A percentile compares a stretch with the other conserved stretches of the same genome.
phyloP scores from a whole-genome alignment of 352 stramenopile genomes.

The Globisporangium iwayamae region DNA sequence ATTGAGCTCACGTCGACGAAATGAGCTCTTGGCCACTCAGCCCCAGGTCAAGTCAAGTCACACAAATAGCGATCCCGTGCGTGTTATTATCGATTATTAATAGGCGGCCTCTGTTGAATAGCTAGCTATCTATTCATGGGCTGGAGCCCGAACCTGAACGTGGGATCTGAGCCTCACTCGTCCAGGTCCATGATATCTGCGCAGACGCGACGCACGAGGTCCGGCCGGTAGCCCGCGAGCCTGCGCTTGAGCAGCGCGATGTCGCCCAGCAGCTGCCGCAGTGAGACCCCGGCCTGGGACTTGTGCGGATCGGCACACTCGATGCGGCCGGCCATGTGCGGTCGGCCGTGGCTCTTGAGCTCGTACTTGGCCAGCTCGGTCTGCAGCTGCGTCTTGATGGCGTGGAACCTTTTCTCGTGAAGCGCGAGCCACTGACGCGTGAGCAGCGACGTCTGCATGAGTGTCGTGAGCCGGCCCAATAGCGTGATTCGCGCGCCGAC shows the following conservation, averaged over 20 bases:
- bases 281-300: slow-evolving; percentile 35
- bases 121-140: neutral
- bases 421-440: slow-evolving; percentile 67
- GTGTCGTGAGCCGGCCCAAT: slow-evolving; percentile 58
- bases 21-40: slow-evolving; percentile 1
- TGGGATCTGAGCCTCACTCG: slow-evolving; percentile 13
- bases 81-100: slow-evolving; percentile 1
- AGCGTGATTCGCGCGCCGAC: slow-evolving; percentile 59
- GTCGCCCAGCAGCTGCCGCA: slow-evolving; percentile 44
- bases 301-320: slow-evolving; percentile 51
- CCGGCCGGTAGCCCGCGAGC: slow-evolving; percentile 50
- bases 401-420: slow-evolving; percentile 40
- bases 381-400: slow-evolving; percentile 39
- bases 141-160: neutral
- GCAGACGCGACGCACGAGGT: slow-evolving; percentile 50
- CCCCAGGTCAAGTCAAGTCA: neutral
- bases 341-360: slow-evolving; percentile 30
- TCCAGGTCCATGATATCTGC: slow-evolving; percentile 32
- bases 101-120: neutral
- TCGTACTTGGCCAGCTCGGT: slow-evolving; percentile 64
- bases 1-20: neutral
- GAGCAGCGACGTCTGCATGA: slow-evolving; percentile 69
- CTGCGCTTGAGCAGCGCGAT: slow-evolving; percentile 40
- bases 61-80: slow-evolving; percentile 2
- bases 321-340: slow-evolving; percentile 28